Evolutionary conservation across 768 basidiomycete genomes (phyloP).

Genomic region (Xerocomus brunneocitrinus): DNA sequence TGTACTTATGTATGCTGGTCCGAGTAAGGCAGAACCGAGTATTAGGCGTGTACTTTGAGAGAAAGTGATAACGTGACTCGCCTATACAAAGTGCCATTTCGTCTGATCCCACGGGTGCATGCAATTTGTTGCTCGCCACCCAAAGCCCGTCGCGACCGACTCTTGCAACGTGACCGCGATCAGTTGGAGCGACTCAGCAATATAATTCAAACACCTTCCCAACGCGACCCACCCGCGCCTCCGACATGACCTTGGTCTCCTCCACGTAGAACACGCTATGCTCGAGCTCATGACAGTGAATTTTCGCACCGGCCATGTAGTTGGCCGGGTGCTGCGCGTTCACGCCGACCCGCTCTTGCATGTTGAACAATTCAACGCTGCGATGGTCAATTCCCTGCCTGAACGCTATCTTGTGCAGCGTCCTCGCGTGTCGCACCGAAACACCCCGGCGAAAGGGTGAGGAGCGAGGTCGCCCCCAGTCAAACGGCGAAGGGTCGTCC

Average conservation of each 20-base stretch:
- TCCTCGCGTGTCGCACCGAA: constrained; percentile 8
- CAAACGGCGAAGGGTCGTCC: constrained; percentile 23
- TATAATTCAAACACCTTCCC: constrained; percentile 9
- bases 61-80: too few relatives aligned
- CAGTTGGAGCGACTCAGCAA: constrained; percentile 16
- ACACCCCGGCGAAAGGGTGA: constrained; percentile 15
- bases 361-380: constrained; percentile 15
- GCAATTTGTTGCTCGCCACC: not conserved
- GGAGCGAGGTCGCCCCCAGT: constrained; percentile 18
- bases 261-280: constrained; percentile 14
- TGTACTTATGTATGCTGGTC: too few relatives aligned
- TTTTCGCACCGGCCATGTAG: constrained; percentile 15
- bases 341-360: constrained; percentile 16
- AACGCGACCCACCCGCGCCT: not conserved
- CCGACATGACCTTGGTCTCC: constrained; percentile 13
- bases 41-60: too few relatives aligned
- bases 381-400: constrained; percentile 9
- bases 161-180: constrained; percentile 19
- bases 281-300: constrained; percentile 22
- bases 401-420: constrained; percentile 10
- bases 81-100: too few relatives aligned
- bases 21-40: too few relatives aligned
- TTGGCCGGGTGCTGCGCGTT: constrained; percentile 20
- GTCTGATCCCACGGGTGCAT: too few relatives aligned
- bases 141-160: constrained; percentile 17